phyloP scores from a whole-genome alignment of 805 yeast species.

The Torulaspora indica region DNA sequence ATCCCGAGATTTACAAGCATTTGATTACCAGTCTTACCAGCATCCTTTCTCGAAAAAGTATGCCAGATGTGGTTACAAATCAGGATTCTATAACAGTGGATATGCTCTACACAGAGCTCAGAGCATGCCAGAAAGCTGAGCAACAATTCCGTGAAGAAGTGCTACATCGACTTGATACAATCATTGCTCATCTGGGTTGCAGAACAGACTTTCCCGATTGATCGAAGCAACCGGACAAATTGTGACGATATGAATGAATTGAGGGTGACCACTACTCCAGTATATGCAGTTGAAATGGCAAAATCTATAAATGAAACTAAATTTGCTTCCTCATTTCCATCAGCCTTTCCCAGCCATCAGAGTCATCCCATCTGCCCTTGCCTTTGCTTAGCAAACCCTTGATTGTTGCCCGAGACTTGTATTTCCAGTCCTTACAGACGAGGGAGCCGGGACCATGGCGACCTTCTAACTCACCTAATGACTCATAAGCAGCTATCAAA shows the following conservation, averaged over 20 bases:
- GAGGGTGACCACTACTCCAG: not conserved
- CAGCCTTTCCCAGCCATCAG: conserved; percentile 69
- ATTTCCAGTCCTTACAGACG: conserved; percentile 92
- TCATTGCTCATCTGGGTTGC: conserved; percentile 2
- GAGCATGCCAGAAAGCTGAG: conserved; percentile 10
- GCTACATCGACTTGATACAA: conserved; percentile 13
- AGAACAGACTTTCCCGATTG: not conserved
- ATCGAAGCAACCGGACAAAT: not conserved
- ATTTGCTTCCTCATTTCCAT: conserved; percentile 36
- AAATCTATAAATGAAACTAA: conserved; percentile 7
- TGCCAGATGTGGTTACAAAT: not conserved
- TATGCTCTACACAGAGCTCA: conserved; percentile 8
- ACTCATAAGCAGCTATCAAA: conserved; percentile 78
- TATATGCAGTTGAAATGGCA: not conserved
- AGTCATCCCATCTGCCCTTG: conserved; percentile 69
- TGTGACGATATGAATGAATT: not conserved
- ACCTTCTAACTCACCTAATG: conserved; percentile 80
- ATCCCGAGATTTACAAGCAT: not conserved
- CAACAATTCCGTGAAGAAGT: conserved; percentile 14
- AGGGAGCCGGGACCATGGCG: conserved; percentile 71
- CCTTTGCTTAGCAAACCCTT: conserved; percentile 78
- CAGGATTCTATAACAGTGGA: conserved; percentile 4
- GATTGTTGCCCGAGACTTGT: conserved; percentile 68
- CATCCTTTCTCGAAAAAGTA: not conserved
- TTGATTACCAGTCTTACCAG: not conserved